Conservation (phyloP, 176 grass and related monocot genomes). For the Carex cristatella region DNA sequence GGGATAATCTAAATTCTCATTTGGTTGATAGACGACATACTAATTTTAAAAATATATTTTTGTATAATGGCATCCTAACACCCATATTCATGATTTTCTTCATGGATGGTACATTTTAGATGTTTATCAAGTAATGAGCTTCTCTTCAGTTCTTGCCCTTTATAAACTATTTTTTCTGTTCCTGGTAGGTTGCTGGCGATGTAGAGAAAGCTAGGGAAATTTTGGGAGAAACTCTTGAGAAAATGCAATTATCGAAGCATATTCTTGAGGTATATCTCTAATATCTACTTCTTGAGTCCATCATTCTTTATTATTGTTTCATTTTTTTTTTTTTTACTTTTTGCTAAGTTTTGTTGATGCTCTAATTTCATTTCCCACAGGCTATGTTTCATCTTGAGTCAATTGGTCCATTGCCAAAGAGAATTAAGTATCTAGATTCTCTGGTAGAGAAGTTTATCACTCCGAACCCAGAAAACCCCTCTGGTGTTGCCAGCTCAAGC, state of each 20-base stretch:
- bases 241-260: conserved; percentile 46
- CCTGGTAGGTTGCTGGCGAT: conserved; percentile 46
- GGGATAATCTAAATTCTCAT: not conserved
- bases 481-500: conserved; percentile 35
- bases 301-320: not conserved
- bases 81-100: not conserved
- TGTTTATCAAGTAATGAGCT: not conserved
- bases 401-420: conserved; percentile 61
- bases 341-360: not conserved
- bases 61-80: not conserved
- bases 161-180: not conserved
- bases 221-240: conserved; percentile 41
- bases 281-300: not conserved
- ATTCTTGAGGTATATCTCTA: conserved; percentile 58
- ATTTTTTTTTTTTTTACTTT: not conserved
- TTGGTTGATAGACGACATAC: not conserved
- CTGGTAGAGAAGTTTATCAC: conserved; percentile 82
- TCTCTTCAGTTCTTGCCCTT: not conserved
- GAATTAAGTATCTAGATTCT: conserved; percentile 65
- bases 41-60: not conserved
- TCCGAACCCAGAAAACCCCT: conserved; percentile 40
- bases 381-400: conserved; percentile 84
- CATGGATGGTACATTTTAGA: not conserved
- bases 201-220: conserved; percentile 75
- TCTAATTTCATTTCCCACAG: conserved; percentile 34